Evolutionary conservation across 1,139 yeast species (phyloP).

Genomic region (Suhomyces chickasaworum): DNA sequence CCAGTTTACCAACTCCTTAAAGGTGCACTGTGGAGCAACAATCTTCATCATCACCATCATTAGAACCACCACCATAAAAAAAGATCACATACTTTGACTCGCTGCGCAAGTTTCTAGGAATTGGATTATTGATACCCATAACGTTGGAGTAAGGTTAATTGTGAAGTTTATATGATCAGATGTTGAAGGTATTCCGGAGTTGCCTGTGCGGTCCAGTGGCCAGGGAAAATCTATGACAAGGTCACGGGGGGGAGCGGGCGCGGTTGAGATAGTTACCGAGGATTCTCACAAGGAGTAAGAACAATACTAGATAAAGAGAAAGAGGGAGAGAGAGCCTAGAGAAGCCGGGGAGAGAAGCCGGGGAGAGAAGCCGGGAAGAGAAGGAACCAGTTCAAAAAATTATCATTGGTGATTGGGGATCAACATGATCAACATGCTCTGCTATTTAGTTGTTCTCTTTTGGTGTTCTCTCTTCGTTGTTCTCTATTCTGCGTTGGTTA

Average conservation of each 20-base stretch:
- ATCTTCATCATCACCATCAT: background rate
- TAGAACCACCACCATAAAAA: background rate
- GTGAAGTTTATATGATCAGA: background rate
- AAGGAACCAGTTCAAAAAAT: too few species aligned
- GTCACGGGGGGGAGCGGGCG: constrained; percentile 2
- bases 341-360: too few species aligned
- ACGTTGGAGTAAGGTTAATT: constrained; percentile 2
- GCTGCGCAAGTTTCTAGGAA: constrained; percentile 84
- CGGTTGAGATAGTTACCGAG: background rate
- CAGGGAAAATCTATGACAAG: background rate
- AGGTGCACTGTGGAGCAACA: background rate
- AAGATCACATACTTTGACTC: constrained; percentile 72
- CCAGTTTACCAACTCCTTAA: too few species aligned
- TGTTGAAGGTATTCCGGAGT: constrained; percentile 8
- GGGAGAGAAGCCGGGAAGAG: too few species aligned
- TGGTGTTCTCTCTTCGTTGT: too few species aligned
- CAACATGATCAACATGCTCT: too few species aligned
- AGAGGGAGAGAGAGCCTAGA: too few species aligned
- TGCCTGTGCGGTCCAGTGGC: constrained; percentile 5
- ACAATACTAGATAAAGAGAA: background rate
- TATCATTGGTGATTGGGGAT: too few species aligned
- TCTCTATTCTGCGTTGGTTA: too few species aligned
- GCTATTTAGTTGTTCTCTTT: too few species aligned
- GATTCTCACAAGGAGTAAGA: background rate
- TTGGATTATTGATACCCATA: constrained; percentile 83